These are phyloP conservation scores for Allomyces macrogynus DNA, from an alignment of 192 early-diverging fungal genomes.

Conservation along the genomic window DNA sequence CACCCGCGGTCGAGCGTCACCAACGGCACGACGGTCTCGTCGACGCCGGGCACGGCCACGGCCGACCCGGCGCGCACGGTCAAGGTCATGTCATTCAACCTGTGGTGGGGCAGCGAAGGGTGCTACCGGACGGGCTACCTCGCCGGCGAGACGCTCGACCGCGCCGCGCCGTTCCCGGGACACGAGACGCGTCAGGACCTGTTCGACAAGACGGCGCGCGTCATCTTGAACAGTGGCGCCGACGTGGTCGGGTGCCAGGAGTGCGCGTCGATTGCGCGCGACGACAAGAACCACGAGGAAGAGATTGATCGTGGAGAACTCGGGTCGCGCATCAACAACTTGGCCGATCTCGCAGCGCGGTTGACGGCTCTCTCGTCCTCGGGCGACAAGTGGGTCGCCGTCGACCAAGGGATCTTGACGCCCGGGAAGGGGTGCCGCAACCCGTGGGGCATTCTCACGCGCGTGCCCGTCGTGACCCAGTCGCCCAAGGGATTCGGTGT, in stretches of 20 bases:
- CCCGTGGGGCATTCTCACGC: constrained; percentile 17
- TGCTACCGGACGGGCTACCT: not conserved
- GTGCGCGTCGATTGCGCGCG: not conserved
- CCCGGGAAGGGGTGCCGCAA: constrained; percentile 8
- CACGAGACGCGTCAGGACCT: constrained; percentile 4
- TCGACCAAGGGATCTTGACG: constrained; percentile 10
- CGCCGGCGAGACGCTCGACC: not conserved
- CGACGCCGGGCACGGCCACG: no score
- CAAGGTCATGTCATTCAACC: constrained; percentile 18
- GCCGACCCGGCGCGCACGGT: not conserved
- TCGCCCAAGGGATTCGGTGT: constrained; percentile 16
- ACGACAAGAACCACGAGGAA: not conserved
- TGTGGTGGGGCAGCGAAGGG: constrained; percentile 14
- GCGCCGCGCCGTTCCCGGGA: not conserved
- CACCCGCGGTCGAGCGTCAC: not conserved
- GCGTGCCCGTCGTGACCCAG: constrained; percentile 12
- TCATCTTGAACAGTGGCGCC: constrained; percentile 13
- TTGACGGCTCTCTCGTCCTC: not conserved
- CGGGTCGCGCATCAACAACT: not conserved
- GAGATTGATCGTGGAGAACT: not conserved
- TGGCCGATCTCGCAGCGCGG: not conserved
- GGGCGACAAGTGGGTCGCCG: constrained; percentile 10
- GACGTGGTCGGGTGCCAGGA: constrained; percentile 20
- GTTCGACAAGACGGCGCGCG: constrained; percentile 13
- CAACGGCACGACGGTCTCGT: not conserved